Base-by-base conservation (phyloP, 768 basidiomycete species). In the Pulveroboletus ravenelii region DNA sequence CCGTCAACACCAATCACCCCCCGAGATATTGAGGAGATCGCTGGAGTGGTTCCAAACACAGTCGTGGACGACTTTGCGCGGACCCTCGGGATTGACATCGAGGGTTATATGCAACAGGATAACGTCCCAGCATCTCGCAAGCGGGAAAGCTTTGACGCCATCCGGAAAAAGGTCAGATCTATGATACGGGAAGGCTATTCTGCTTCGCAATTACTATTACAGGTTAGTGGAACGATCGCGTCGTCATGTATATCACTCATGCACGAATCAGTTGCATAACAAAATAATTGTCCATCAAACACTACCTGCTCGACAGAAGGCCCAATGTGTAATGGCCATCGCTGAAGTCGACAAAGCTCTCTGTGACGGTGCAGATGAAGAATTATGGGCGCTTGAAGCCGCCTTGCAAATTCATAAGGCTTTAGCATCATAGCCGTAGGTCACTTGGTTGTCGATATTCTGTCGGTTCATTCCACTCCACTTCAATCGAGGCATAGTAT, bases 281-380 rank as follows among this genome's bases (percentile, higher is more conserved):
- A 73, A 91, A 18, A 77, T 97, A 48, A 76, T 94, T 37, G 74
- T 81, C n/a, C 85, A 97, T 67, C 88, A 88, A 5, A 84, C 83
- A 1, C 70, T 99, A 46, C 80, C 82, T 14, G 82, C 87, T 18
- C 79, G 82, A 23, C 87, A 90, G 53, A 98, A 98, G 65, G 80
- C 89, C 12, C 69, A 70, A 29, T 87, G 89, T 53, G 89, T 88
- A 3, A 74, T 96, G 17, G 82, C 82, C 4, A 85, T 99, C 56
- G 96, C 92, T 3, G 93, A 96, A 66, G 92, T 91, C 25, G 96
- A 99, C 70, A 98, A 98, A 67, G 91, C 90, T 0, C 72, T 99
- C 20, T 91, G 89, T 58, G 95, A 98, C 55, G 96, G 96, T 1
- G 93, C 90, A 14, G 96, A 99, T 61, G 96, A 99, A 68, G 96